Base-by-base conservation (phyloP, 805 yeast genomes). In the Cyberlindnera xishuangbannaensis region DNA sequence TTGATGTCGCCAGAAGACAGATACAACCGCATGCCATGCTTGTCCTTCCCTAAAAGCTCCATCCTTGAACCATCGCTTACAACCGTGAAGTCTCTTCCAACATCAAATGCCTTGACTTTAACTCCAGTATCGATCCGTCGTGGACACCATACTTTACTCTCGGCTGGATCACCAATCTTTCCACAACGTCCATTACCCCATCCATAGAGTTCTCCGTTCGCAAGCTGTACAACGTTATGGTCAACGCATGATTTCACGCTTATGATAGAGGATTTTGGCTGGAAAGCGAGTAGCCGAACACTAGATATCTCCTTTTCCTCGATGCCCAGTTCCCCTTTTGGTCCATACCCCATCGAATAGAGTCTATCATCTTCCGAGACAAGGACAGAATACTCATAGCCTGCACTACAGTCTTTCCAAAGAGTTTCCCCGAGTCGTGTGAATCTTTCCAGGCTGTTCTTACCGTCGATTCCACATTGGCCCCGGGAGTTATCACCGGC, bases 341-440 rank as follows among this genome's bases (percentile, higher is more conserved):
- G 54, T 0, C 95, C 95, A 5, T 39, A 22, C 0, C 96, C 96
- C 41, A 75, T 61, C 0, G 65, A 58, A 47, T 56, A 75, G 0
- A 86, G 48, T 5, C 56, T 56, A 33, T 67, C 61, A 0, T 52
- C 31, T 0, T 25, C 34, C 27, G 65, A 61, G 0, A 79, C 66
- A 4, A 82, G 55, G 0, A 82, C 56, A 0, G 82, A 66, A 47
- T 64, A 83, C 40, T 79, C 90, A 94, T 95, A 90, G 1, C 96
- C 95, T 26, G 90, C 79, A 4, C 76, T 63, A 1, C 74, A 66
- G 34, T 66, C 62, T 17, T 43, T 51, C 75, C 82, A 67, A 1
- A 39, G 25, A 4, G 30, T 59, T 2, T 17, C 36, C n/a, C n/a
- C n/a, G 36, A 15, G 54, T 44, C 3, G 30, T 15, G 12, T 50